Percentiles rank a stretch among this genome's conserved stretches.
Conservation (phyloP, 208 protist genomes). For the Trypanosoma mega region DNA sequence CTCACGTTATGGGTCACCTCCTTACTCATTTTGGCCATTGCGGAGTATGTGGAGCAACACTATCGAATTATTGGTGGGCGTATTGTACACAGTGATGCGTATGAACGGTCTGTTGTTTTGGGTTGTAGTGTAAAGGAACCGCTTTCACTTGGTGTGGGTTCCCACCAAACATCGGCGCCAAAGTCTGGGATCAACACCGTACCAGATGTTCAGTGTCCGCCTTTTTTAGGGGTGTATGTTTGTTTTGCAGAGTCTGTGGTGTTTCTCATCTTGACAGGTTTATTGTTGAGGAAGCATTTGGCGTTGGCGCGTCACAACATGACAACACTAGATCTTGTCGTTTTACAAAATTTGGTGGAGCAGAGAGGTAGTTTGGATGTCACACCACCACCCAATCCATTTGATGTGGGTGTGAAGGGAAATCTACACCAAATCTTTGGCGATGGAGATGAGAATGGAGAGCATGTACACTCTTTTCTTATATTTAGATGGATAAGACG, state of each 20-base stretch:
- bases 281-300: slow-evolving; percentile 66
- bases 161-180: background rate
- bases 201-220: slow-evolving; percentile 37
- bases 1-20: slow-evolving; percentile 65
- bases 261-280: slow-evolving; percentile 75
- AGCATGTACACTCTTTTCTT: slow-evolving; percentile 40
- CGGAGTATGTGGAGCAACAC: slow-evolving; percentile 18
- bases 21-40: slow-evolving; percentile 37
- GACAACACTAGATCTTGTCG: slow-evolving; percentile 84
- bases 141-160: background rate
- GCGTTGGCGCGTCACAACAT: slow-evolving; percentile 77
- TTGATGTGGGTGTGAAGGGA: slow-evolving; percentile 74
- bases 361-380: slow-evolving; percentile 18
- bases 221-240: slow-evolving; percentile 76
- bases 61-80: slow-evolving; percentile 14
- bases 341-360: slow-evolving; percentile 46
- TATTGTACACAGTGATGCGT: slow-evolving; percentile 4
- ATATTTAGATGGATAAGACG: slow-evolving; percentile 74
- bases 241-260: slow-evolving; percentile 57
- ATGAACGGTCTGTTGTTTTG: background rate
- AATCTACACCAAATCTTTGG: slow-evolving; percentile 87
- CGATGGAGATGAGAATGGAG: slow-evolving; percentile 59
- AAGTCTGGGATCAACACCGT: background rate
- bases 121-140: slow-evolving; percentile 5
- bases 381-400: slow-evolving; percentile 52